Percentiles rank a stretch among this genome's conserved stretches.
Conservation (phyloP, 2,329 filamentous ascomycete genomes). For the Lasiodiplodia gonubiensis region DNA sequence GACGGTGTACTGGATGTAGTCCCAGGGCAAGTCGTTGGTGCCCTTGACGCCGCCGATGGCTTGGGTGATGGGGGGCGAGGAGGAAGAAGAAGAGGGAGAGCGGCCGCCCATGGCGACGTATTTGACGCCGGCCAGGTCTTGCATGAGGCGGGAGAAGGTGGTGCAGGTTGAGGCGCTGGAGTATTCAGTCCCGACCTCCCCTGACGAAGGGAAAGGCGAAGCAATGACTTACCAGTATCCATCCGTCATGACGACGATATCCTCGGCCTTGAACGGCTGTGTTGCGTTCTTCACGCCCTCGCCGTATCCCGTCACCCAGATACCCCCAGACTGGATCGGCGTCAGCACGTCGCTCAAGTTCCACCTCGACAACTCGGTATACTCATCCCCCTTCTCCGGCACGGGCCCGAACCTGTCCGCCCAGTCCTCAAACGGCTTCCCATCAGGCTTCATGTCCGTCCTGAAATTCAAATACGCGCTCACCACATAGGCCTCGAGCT, state of each 20-base stretch:
- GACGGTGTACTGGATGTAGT: constrained; percentile 40
- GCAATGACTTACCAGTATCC: constrained; percentile 53
- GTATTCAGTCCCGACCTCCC: not conserved
- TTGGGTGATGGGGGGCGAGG: constrained; percentile 57
- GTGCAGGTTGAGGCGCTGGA: constrained; percentile 62
- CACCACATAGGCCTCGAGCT: constrained; percentile 39
- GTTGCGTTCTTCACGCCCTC: constrained; percentile 44
- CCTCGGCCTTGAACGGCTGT: constrained; percentile 61
- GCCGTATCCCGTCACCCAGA: constrained; percentile 46
- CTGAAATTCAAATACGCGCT: constrained; percentile 55
- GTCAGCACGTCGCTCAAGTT: constrained; percentile 50
- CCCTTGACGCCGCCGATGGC: constrained; percentile 70
- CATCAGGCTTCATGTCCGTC: constrained; percentile 50
- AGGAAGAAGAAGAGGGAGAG: constrained; percentile 31
- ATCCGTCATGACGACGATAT: constrained; percentile 61
- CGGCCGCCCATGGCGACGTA: constrained; percentile 66
- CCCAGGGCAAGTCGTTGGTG: constrained; percentile 40
- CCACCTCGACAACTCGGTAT: constrained; percentile 63
- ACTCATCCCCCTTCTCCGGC: constrained; percentile 56
- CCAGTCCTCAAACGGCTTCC: constrained; percentile 56
- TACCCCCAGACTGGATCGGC: constrained; percentile 39
- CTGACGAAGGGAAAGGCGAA: not conserved
- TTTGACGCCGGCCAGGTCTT: constrained; percentile 58
- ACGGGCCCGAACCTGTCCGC: constrained; percentile 51
- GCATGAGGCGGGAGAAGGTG: constrained; percentile 62